Percentiles rank a stretch among this genome's conserved stretches.
These are phyloP conservation scores for Globisporangium spiculum DNA, from an alignment of 352 stramenopile species.

Conservation along the genomic window DNA sequence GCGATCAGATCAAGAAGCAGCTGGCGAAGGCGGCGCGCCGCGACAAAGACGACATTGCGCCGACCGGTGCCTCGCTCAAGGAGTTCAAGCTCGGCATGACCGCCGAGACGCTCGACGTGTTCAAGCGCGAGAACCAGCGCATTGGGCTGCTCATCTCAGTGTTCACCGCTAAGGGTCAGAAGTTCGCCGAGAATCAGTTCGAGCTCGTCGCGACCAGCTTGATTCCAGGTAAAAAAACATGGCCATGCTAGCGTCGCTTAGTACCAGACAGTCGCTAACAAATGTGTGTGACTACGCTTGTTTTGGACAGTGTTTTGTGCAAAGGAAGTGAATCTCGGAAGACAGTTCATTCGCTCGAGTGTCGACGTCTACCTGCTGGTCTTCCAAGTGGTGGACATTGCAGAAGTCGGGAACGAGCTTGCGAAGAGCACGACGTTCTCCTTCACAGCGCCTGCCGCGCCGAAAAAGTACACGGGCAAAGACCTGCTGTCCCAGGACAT, in stretches of 20 bases:
- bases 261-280: background rate
- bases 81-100: conserved; percentile 74
- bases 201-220: conserved; percentile 54
- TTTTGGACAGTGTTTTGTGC: conserved; percentile 39
- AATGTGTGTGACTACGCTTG: background rate
- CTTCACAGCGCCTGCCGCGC: conserved; percentile 31
- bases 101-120: conserved; percentile 54
- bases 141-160: conserved; percentile 55
- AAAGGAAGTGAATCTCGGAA: conserved; percentile 55
- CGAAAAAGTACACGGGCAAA: conserved; percentile 31
- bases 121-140: conserved; percentile 53
- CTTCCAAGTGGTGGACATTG: conserved; percentile 70
- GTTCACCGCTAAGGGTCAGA: conserved; percentile 38
- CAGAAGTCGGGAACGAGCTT: conserved; percentile 40
- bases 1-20: background rate
- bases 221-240: conserved; percentile 33
- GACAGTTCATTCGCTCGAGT: conserved; percentile 35
- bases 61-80: conserved; percentile 32
- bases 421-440: conserved; percentile 27
- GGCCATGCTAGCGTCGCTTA: background rate
- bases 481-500: conserved; percentile 36
- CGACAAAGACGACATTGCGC: conserved; percentile 20
- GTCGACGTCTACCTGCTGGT: conserved; percentile 49
- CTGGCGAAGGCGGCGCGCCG: background rate
- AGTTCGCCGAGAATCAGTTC: conserved; percentile 64